Evolutionary conservation across 352 stramenopile species (phyloP), one percentile per base, ranked within the genome.

Genomic region (Globisporangium echinulatum): DNA sequence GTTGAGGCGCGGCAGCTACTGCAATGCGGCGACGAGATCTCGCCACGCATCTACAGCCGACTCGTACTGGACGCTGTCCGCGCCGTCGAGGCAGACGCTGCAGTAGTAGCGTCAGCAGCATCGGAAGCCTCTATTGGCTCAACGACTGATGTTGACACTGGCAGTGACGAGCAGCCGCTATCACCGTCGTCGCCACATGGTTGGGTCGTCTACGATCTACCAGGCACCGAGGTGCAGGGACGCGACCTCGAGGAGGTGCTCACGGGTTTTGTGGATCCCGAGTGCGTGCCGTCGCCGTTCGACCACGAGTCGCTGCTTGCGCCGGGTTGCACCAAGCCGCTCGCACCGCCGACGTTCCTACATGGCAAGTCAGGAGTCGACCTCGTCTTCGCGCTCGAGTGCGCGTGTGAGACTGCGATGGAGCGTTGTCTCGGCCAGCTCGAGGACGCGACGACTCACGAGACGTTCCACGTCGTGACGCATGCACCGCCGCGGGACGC

Each of bases 151-250:
- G 39, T 4, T 37, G 14, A 53, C 14, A 38, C 6, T 39, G 37
- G 37, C 19, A 49, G 33, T 14, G 43, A 47, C 36, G 5, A 53
- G 50, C 58, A 70, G 8, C 33, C 39, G 6, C 11, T 14, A 15
- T n/a, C 4, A 15, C 38, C n/a, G 33, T 25, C n/a, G 14, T 11
- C 3, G 5, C 17, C 17, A n/a, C 51, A 19, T 5, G 74, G 82
- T 15, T 91, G 85, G 82, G 56, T 91, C 3, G 66, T 92, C 42
- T 80, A 82, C 47, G 85, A 88, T 58, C 59, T 92, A 6, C 76
- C 80, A 47, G 61, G 70, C 47, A 89, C 74, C 17, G 58, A 66
- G 7, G 61, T 59, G 9, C 75, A 94, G 47, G 67, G 49, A 1
- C 60, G 64, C 2, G 66, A 66, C 64, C 64, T 94, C 14, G 79